Percentiles rank a stretch among this genome's conserved stretches.
phyloP scores from a whole-genome alignment of 1,284 basidiomycete genomes.

The Schizophyllum commune region DNA sequence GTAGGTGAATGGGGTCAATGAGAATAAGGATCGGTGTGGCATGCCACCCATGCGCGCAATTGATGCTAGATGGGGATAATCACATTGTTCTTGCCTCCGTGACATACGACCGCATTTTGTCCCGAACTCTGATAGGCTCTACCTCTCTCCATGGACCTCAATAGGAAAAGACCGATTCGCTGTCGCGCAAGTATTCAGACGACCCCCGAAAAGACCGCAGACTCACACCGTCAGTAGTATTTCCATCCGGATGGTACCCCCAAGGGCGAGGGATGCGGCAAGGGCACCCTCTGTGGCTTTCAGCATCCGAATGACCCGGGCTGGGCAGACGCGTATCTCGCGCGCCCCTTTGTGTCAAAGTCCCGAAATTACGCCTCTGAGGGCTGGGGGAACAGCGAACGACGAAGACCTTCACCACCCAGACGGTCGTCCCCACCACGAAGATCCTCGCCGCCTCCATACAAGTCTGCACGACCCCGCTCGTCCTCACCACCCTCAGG shows the following conservation, averaged over 20 bases:
- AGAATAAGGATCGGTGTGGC: too few species aligned
- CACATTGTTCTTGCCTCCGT: too few species aligned
- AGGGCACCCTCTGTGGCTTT: background rate
- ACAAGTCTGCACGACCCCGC: background rate
- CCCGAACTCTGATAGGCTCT: too few species aligned
- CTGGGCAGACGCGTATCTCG: background rate
- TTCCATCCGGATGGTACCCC: background rate
- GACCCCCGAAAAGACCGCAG: background rate
- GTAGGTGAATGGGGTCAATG: too few species aligned
- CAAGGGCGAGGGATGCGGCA: background rate
- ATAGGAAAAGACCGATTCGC: too few species aligned
- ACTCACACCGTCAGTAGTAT: background rate
- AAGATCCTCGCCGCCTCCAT: background rate
- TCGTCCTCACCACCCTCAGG: background rate
- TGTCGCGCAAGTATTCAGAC: background rate
- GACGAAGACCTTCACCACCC: background rate
- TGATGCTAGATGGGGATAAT: too few species aligned
- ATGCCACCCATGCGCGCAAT: too few species aligned
- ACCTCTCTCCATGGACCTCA: too few species aligned
- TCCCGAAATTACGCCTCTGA: background rate
- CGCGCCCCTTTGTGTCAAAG: background rate
- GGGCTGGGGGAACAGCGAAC: background rate
- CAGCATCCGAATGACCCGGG: background rate
- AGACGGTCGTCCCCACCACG: background rate
- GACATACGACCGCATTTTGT: too few species aligned